Base-by-base conservation (phyloP, 495 filamentous ascomycete genomes). In the Beverwykella pulmonaria region DNA sequence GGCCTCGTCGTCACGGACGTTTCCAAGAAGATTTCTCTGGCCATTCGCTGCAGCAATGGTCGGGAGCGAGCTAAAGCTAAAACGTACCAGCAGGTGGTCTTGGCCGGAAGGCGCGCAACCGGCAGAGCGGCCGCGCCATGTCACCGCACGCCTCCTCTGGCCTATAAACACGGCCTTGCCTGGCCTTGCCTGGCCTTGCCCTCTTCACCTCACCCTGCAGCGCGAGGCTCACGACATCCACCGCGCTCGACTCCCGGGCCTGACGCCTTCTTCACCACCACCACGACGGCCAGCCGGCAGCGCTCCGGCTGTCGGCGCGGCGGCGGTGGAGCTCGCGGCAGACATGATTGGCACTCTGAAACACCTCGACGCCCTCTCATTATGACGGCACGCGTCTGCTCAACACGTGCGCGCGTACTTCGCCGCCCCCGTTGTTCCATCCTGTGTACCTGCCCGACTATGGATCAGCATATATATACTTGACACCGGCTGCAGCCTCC, bases 311-410 rank as follows among this genome's bases (percentile, higher is more conserved):
- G 12, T 34, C 6, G 32, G 32, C 47, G 26, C 48, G 25, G 46
- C 46, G 61, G 19, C 27, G 46, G 61, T 27, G 26, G 5, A 46
- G 30, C 50, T 50, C 50, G 52, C 61, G 52, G 61, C 34, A 19
- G 20, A 14, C 41, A 5, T 65, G 61, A 65, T 65, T 65, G 61
- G 36, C 61, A 65, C 25, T 49, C 61, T 66, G 63, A 66, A 66
- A 66, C 63, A 59, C 44, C 2, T 17, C n/a, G 44, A 39, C 54
- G 44, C 47, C 54, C 54, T 59, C 63, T 59, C 53, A 59, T 63
- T 63, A 47, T 19, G 48, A 30, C 54, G 30, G 63, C 63, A 66
- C 63, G 63, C 63, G 54, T 44, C 44, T 65, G 61, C 57, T 49
- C 22, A 65, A 57, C 61, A 22, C 61, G 52, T 53, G 53, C 54